These are phyloP conservation scores for Tuber indicum DNA, from an alignment of 495 filamentous ascomycete species.

Conservation along the genomic window DNA sequence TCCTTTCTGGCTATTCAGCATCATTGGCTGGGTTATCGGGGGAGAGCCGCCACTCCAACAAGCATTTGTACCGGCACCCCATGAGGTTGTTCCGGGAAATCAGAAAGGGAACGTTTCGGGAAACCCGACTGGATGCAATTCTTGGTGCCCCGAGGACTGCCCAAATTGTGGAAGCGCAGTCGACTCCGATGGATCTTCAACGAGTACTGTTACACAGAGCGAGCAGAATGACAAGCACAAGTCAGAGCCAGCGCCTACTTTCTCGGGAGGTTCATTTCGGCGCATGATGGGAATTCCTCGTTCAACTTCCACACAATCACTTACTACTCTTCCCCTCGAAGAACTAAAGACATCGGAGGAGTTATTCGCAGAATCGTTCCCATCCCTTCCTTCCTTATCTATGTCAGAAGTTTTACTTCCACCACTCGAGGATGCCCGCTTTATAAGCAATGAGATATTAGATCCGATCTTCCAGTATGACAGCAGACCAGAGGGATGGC, in stretches of 20 bases:
- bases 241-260: background rate
- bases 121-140: background rate
- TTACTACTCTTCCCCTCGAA: background rate
- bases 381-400: background rate
- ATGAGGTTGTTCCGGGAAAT: conserved; percentile 4
- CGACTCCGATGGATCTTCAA: background rate
- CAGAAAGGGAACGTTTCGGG: background rate
- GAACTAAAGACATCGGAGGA: background rate
- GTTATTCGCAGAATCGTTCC: background rate
- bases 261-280: background rate
- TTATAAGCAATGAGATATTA: conserved; percentile 31
- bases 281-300: background rate
- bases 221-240: conserved; percentile 2
- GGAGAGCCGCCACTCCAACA: conserved; percentile 13
- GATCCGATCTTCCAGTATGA: conserved; percentile 8
- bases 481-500: conserved; percentile 15
- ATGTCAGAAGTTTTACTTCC: background rate
- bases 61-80: conserved; percentile 12
- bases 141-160: conserved; percentile 24
- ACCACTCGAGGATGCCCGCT: conserved; percentile 11
- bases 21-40: conserved; percentile 29
- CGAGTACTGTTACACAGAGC: background rate
- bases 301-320: background rate
- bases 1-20: conserved; percentile 29
- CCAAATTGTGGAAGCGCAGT: conserved; percentile 13